Evolutionary conservation across 176 grass and related monocot genomes (phyloP), one percentile per base, ranked within the genome.

Genomic region (bread wheat (Triticum aestivum)): DNA sequence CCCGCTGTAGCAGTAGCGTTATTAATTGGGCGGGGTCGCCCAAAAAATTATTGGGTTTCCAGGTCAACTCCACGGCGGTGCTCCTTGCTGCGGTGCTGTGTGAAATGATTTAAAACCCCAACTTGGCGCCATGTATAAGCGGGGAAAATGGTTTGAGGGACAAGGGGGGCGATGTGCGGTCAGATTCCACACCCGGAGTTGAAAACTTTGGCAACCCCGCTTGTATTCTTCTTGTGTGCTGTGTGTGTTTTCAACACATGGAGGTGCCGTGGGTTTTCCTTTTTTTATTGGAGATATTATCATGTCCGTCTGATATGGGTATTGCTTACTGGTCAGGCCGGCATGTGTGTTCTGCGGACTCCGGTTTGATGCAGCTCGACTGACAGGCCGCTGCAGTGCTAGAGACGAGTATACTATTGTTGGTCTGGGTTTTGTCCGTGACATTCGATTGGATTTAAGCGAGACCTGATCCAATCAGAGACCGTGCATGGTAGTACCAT

Each of bases 21-120:
- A 91, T 91, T 88, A 81, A 91, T 91, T 88, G 86, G 85, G 52
- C 82, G 70, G 82, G 80, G 77, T 81, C 70, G 52, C 41, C 77
- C 32, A 47, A 34, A 73, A 65, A 79, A 65, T 77, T 54, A 77
- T 88, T 85, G 18, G 66, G 42, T 78, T 73, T 44, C 21, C 24
- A 21, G 66, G 90, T 91, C 86, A 91, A 91, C 86, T 59, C 62
- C 15, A 81, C 30, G 11, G 17, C 69, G 51, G 24, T 17, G 77
- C 76, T 73, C 30, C 52, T n/a, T 69, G 34, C 67, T 80, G 56
- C 41, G 84, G 37, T 9, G 24, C 66, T 83, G 84, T 83, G 80
- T 82, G 90, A 85, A 88, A 88, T 85, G 77, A 66, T 88, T 85
- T 58, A 58, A 85, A 85, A 72, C 56, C 77, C 42, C 82, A 88